Conservation (phyloP, 345 rosid genomes). For the Sonneratia alba region DNA sequence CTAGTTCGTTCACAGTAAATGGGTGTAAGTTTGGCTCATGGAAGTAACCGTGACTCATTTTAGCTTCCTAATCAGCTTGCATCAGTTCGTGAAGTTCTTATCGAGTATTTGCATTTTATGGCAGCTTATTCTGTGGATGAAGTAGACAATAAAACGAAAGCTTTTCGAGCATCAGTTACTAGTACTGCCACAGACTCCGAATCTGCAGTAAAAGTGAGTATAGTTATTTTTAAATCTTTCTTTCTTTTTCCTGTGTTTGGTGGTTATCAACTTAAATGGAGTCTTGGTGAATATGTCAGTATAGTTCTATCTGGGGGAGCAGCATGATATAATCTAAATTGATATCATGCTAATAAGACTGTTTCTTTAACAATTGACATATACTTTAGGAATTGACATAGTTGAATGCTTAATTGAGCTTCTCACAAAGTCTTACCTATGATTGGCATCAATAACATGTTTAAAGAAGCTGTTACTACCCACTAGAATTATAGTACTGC, state of each 20-base stretch:
- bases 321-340: no score
- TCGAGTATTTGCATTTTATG: slow-evolving; percentile 6
- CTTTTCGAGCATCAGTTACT: slow-evolving; percentile 45
- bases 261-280: not conserved
- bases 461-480: no score
- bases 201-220: slow-evolving; percentile 47
- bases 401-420: no score
- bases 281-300: no score
- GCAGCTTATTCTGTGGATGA: slow-evolving; percentile 70
- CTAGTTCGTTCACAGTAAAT: not conserved
- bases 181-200: slow-evolving; percentile 26
- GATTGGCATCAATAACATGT: no score
- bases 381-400: no score
- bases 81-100: not conserved
- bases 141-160: slow-evolving; percentile 57
- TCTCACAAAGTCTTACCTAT: no score
- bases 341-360: no score
- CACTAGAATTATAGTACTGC: no score
- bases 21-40: not conserved
- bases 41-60: not conserved
- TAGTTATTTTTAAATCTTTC: not conserved
- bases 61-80: not conserved
- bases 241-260: not conserved
- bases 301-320: no score
- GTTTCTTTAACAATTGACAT: no score